Evolutionary conservation across 2,329 filamentous ascomycete species (phyloP).

Genomic region (Microsporum ferrugineum): DNA sequence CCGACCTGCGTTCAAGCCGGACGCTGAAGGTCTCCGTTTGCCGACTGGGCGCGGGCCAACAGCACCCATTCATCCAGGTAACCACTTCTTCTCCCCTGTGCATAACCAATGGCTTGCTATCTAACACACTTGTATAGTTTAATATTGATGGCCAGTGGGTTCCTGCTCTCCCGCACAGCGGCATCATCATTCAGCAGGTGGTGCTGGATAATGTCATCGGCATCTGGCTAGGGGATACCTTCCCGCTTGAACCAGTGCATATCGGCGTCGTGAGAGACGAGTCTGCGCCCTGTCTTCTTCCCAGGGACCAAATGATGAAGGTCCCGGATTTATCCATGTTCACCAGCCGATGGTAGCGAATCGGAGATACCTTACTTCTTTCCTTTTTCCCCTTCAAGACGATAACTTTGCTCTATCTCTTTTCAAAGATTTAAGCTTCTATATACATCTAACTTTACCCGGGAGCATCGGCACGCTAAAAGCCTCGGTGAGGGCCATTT

Average conservation of each 20-base stretch:
- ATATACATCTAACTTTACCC: no score
- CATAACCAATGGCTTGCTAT: background rate
- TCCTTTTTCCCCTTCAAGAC: no score
- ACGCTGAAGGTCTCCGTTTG: background rate
- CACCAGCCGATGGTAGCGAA: background rate
- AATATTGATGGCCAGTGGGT: background rate
- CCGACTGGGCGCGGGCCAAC: background rate
- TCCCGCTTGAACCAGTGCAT: background rate
- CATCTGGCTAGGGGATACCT: background rate
- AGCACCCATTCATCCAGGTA: conserved; percentile 1
- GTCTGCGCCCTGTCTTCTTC: background rate
- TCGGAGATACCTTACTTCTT: no score
- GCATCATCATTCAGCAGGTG: background rate
- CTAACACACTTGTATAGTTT: background rate
- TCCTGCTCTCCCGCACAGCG: background rate
- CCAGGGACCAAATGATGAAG: background rate
- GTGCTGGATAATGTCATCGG: background rate
- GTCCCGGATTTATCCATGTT: background rate
- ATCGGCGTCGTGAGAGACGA: background rate
- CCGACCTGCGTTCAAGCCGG: background rate
- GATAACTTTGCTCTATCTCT: no score
- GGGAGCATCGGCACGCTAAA: no score
- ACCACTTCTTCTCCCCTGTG: background rate
- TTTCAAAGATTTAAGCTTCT: no score
- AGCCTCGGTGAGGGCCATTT: no score